phyloP scores from a whole-genome alignment of 176 grass and related monocot species.

The Oryza glaberrima region DNA sequence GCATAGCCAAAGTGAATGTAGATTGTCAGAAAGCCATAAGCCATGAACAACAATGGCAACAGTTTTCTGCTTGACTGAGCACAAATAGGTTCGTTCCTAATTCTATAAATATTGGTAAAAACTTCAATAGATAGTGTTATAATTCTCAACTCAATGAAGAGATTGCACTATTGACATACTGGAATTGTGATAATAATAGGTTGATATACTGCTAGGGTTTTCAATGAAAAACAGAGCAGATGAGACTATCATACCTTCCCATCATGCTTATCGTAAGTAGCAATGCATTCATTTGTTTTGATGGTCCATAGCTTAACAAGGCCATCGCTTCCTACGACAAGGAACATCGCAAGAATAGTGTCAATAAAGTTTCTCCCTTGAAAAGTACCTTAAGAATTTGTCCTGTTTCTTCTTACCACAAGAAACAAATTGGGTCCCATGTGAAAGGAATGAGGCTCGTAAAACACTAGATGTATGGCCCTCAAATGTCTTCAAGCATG shows the following conservation, averaged over 20 bases:
- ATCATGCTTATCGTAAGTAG: constrained; percentile 96
- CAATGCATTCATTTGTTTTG: constrained; percentile 90
- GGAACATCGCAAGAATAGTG: constrained; percentile 42
- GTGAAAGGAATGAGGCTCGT: constrained; percentile 78
- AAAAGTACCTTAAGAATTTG: background rate
- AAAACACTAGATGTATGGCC: constrained; percentile 89
- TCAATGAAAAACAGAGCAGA: constrained; percentile 18
- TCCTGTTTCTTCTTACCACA: constrained; percentile 64
- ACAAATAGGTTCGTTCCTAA: constrained; percentile 12
- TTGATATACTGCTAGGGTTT: background rate
- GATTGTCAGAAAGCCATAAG: background rate
- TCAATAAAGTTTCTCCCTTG: background rate
- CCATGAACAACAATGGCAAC: constrained; percentile 4
- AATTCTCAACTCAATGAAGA: background rate
- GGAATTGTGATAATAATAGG: background rate
- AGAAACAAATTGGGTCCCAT: constrained; percentile 84
- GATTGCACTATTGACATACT: background rate
- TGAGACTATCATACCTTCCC: constrained; percentile 66
- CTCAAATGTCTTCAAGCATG: constrained; percentile 95
- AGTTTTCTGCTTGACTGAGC: background rate
- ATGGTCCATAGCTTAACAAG: constrained; percentile 95
- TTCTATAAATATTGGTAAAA: background rate
- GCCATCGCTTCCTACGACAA: constrained; percentile 84
- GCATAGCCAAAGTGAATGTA: background rate
- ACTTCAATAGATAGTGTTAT: background rate